Conservation (phyloP, 108 stramenopile species). For the Skeletonema marinoi region DNA sequence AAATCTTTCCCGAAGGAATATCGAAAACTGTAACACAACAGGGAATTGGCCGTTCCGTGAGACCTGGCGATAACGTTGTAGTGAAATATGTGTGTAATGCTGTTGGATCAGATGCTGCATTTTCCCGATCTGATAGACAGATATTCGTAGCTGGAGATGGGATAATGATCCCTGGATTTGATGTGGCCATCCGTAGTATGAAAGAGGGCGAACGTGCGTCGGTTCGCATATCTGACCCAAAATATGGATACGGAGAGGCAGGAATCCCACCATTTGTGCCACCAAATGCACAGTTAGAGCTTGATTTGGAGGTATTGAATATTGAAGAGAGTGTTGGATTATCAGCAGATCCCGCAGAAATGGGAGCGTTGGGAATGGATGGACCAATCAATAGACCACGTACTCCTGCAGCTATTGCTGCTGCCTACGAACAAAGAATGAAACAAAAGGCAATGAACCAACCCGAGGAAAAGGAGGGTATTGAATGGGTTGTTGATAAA, state of each 20-base stretch:
- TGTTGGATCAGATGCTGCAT: conserved; percentile 21
- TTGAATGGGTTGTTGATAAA: conserved; percentile 73
- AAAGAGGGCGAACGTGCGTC: conserved; percentile 70
- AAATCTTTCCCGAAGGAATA: conserved; percentile 35
- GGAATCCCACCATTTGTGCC: conserved; percentile 72
- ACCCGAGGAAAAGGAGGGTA: conserved; percentile 63
- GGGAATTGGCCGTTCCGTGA: conserved; percentile 35
- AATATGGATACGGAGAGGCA: conserved; percentile 64
- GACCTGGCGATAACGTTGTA: conserved; percentile 36
- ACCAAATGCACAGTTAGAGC: conserved; percentile 59
- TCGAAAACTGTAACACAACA: conserved; percentile 38
- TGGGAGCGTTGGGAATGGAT: conserved; percentile 37
- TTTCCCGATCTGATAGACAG: conserved; percentile 42
- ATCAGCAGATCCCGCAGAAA: conserved; percentile 17
- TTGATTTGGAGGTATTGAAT: conserved; percentile 71
- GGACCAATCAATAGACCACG: conserved; percentile 46
- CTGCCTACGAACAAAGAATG: conserved; percentile 69
- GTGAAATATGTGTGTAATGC: conserved; percentile 47
- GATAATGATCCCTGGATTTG: conserved; percentile 83
- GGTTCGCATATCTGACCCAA: conserved; percentile 66
- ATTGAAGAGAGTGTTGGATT: conserved; percentile 47
- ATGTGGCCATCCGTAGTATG: conserved; percentile 71
- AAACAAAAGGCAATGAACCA: conserved; percentile 51
- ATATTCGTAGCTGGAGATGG: conserved; percentile 65
- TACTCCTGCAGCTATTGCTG: conserved; percentile 75